Base-by-base conservation (phyloP, 1,139 yeast species). In the Saccharomyces pastorianus region DNA sequence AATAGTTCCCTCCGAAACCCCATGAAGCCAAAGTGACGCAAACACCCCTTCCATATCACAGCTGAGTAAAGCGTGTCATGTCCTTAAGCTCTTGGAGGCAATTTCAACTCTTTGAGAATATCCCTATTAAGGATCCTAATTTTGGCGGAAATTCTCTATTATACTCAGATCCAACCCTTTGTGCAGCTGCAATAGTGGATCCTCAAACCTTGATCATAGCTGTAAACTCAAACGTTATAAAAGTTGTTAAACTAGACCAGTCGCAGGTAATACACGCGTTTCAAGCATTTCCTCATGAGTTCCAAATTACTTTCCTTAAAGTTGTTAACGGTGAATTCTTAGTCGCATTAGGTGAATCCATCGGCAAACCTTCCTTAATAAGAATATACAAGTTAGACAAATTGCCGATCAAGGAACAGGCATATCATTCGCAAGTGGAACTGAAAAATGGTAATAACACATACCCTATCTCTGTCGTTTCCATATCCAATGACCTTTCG, bases 71-170 rank as follows among this genome's bases (percentile, higher is more conserved):
- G 34, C 3, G 34, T 31, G 34, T 31, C 34, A 31, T 31, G 34
- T 31, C 34, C 34, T 31, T 31, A 31, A 31, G 34, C 34, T 2
- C 34, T 31, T 31, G 96, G 96, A 78, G 95, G 58, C 96, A 88
- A 64, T 88, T 93, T 71, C 91, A 88, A 61, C 85, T 93, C 70
- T 90, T 88, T 69, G 96, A 90, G 55, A 78, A 82, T 50, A 78
- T 84, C 0, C 97, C 97, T 4, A 85, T 93, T 38, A 75, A 84
- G 60, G 98, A 93, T 67, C 98, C 98, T 6, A 75, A 79, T 56
- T 77, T 79, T 59, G 83, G 83, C 13, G 74, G 85, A 0, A 76
- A 76, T 3, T 76, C 78, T 4, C 83, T 88, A 0, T 73, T 90
- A 41, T 91, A 85, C 68, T 87, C 96, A 26, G 96, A 88, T 65